phyloP scores from a whole-genome alignment of 164 flowering plant genomes.

The Magnolia kwangsiensis region DNA sequence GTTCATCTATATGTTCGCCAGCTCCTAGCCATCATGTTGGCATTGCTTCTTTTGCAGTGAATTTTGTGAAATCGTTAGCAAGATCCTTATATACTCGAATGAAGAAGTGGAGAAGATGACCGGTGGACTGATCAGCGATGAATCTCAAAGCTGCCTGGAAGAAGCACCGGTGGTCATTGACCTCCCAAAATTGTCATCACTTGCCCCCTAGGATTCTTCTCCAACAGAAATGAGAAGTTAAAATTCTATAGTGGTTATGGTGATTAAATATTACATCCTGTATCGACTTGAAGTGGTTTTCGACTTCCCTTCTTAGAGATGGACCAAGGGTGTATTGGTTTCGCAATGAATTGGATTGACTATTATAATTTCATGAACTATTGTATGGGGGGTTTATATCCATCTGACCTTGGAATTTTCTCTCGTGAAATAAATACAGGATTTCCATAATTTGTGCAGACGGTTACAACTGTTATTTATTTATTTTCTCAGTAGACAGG shows the following conservation, averaged over 20 bases:
- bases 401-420: no score
- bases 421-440: no score
- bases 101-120: constrained; percentile 86
- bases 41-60: constrained; percentile 46
- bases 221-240: constrained; percentile 33
- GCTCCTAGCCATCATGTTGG: neutral
- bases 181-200: constrained; percentile 49
- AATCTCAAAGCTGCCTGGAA: constrained; percentile 80
- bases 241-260: neutral
- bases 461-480: no score
- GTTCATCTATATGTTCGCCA: neutral
- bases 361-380: no score
- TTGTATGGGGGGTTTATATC: no score
- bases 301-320: no score
- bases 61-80: constrained; percentile 65
- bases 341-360: no score
- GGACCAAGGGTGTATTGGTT: no score
- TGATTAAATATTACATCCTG: no score
- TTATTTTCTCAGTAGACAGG: no score
- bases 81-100: constrained; percentile 70
- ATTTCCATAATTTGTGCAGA: no score
- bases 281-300: no score
- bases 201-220: constrained; percentile 51
- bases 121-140: constrained; percentile 52
- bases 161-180: constrained; percentile 58